Evolutionary conservation across 352 stramenopile species (phyloP).

Genomic region (Phytophthora colocasiae): DNA sequence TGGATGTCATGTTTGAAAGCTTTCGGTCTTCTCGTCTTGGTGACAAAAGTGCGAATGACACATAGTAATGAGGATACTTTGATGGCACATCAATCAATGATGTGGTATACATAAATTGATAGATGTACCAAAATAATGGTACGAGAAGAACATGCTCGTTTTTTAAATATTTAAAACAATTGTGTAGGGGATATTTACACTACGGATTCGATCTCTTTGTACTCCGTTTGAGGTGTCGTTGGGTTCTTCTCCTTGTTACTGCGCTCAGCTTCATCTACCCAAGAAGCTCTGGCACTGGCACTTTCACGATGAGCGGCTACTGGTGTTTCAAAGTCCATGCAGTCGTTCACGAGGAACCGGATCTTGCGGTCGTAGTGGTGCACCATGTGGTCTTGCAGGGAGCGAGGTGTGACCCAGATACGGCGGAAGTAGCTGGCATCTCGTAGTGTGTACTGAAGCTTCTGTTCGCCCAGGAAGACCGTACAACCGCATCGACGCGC

Average conservation of each 20-base stretch:
- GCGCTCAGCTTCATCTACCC: conserved; percentile 33
- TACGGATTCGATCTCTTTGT: conserved; percentile 48
- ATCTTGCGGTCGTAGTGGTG: conserved; percentile 87
- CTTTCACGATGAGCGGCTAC: conserved; percentile 38
- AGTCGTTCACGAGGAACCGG: conserved; percentile 57
- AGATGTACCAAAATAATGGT: background rate
- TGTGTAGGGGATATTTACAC: conserved; percentile 23
- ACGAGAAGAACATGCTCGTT: conserved; percentile 1
- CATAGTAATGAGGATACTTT: background rate
- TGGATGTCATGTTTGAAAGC: conserved; percentile 21
- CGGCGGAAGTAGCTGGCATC: conserved; percentile 75
- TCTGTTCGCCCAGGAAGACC: conserved; percentile 67
- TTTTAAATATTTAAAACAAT: conserved; percentile 38
- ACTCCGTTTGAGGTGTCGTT: conserved; percentile 30
- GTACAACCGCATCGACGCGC: conserved; percentile 72
- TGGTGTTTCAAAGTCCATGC: conserved; percentile 56
- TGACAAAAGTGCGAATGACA: conserved; percentile 24
- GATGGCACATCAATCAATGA: background rate
- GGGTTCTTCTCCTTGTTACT: conserved; percentile 20
- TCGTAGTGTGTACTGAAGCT: conserved; percentile 74
- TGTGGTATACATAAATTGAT: background rate
- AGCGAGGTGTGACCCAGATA: conserved; percentile 68
- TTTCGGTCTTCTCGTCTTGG: conserved; percentile 6
- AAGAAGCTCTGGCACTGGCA: conserved; percentile 27
- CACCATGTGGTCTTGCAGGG: conserved; percentile 80